Evolutionary conservation across 257 asterid species (phyloP), one percentile per base, ranked within the genome.

Genomic region (Solanum piurae): DNA sequence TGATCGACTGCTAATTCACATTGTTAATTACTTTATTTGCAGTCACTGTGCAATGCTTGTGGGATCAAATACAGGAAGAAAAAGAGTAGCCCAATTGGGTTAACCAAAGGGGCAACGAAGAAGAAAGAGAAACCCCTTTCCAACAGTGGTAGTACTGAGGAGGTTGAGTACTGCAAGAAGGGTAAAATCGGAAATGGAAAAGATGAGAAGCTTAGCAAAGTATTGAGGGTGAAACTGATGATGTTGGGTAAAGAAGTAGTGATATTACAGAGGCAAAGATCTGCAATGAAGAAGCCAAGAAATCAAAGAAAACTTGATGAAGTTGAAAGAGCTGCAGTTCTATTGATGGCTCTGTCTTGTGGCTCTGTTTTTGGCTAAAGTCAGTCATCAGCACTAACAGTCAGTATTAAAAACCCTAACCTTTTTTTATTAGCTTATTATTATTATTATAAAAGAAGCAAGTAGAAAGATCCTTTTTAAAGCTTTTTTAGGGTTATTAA

Each of bases 31-130:
- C 60, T 23, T 1, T 49, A 38, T 83, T 21, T 85, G 20, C 92
- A 94, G 98, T 91, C 98, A 9, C 91, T 95, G 34, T 95, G 98
- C 83, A 95, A 94, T 88, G 97, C 98, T 40, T 95, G 98, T 85
- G 98, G 98, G 88, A 93, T 95, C 84, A 90, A 92, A 84, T 83
- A 87, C 71, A 91, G 96, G 36, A 95, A 95, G 96, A 95, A 90
- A 89, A 83, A 87, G 31, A 58, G 49, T 21, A 84, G 23, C 18
- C 66, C 49, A 5, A 49, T 21, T 58, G 86, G 64, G 13, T 73
- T 87, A 38, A 33, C 42, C 36, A 88, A 80, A 52, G 74, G 52
- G 29, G 52, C 13, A 71, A 86, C 72, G 25, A 88, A 82, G 87
- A 86, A 83, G 62, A 85, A 83, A 86, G 36, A 72, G 14, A 76